These are phyloP conservation scores for Lojkania enalia DNA, from an alignment of 2,329 filamentous ascomycete species.

Conservation along the genomic window DNA sequence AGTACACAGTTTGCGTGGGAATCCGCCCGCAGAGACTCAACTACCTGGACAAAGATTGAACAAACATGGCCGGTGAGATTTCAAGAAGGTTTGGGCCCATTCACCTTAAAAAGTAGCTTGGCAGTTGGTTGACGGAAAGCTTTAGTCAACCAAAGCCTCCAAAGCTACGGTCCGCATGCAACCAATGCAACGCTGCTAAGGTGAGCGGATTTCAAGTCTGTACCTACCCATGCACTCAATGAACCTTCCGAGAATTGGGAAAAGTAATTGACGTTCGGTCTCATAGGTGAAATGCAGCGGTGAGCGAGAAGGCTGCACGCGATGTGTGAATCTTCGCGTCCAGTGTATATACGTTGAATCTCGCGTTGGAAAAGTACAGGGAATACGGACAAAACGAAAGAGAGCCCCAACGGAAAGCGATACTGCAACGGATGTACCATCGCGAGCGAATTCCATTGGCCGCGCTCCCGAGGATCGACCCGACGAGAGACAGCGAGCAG, in stretches of 20 bases:
- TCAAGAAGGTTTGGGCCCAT: too few relatives aligned
- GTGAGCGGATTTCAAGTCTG: neutral
- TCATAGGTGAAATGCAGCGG: conserved; percentile 16
- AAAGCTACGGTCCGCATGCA: conserved; percentile 5
- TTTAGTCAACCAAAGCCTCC: neutral
- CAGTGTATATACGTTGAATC: conserved; percentile 14
- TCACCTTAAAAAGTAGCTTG: too few relatives aligned
- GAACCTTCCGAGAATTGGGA: too few relatives aligned
- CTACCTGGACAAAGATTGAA: too few relatives aligned
- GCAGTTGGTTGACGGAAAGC: too few relatives aligned
- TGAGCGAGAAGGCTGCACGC: conserved; percentile 10
- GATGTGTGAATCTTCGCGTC: conserved; percentile 3
- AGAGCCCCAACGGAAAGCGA: neutral
- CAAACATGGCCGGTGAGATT: too few relatives aligned
- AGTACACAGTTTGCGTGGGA: too few relatives aligned
- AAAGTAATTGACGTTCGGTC: too few relatives aligned
- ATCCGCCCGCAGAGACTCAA: too few relatives aligned
- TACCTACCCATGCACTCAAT: neutral
- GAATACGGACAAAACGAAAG: conserved; percentile 6
- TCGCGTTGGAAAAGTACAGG: conserved; percentile 14
- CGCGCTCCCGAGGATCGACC: neutral
- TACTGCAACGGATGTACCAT: neutral
- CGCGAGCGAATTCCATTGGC: neutral
- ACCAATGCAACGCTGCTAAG: conserved; percentile 3
- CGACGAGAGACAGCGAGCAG: neutral